Base-by-base conservation (phyloP, 2,329 filamentous ascomycete genomes). In the Hypoxylon sp. region DNA sequence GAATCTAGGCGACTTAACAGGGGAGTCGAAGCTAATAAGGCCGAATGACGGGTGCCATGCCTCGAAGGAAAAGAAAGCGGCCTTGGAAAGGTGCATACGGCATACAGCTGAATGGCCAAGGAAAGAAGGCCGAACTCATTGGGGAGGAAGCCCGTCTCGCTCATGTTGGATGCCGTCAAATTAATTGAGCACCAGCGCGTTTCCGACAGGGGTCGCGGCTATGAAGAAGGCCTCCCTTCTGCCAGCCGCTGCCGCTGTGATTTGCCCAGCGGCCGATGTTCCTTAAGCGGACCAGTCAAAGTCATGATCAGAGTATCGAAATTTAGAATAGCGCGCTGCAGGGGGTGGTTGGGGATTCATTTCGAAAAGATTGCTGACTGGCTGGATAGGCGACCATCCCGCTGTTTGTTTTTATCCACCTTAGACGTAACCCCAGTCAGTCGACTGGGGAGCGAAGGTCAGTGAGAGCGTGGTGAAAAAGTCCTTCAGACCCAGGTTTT, bases 351-450 rank as follows among this genome's bases (percentile, higher is more conserved):
- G 32, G 50, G 25, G 39, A 50, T 63, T 71, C 61, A 67, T 69
- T 63, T 67, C 51, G 25, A 62, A 16, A 43, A 23, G 16, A 53
- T 8, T 16, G 32, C 56, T 70, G 46, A 71, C 48, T 71, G 67
- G 69, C 57, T 66, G 59, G 41, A 68, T 71, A 69, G 62, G 56
- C 69, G 69, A 68, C 61, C 50, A 54, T 62, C 54, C 62, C 64
- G 69, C 54, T 60, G 30, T 45, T 51, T 59, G 47, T 12, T 53
- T 45, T 53, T 45, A 62, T 56, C 62, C 60, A 63, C 60, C 57
- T 63, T 53, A 14, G 47, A 56, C 11, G 45, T 9, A 52, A 65
- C 58, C 25, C 53, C 43, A 25, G 16, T 1, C n/a, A 37, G 7
- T 62, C 4, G 47, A 61, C 51, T 11, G 14, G 51, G 57, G 41